A percentile compares a stretch with the other conserved stretches of the same genome.
These are phyloP conservation scores for Cystoderma amianthinum DNA, from an alignment of 768 basidiomycete genomes.

Conservation along the genomic window DNA sequence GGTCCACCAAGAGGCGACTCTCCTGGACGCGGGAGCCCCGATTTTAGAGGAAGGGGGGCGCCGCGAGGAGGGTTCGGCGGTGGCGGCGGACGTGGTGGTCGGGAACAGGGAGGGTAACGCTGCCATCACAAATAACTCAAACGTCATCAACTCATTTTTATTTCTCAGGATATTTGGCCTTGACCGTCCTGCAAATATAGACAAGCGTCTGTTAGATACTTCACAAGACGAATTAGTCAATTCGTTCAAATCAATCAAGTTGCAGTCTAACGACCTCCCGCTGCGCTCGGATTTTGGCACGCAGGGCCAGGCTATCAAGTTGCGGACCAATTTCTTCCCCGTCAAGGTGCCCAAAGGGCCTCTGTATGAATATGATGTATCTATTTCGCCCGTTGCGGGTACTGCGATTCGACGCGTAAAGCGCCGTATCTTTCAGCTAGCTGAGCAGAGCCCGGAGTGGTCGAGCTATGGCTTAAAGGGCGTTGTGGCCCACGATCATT, in stretches of 20 bases:
- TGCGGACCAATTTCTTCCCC: constrained; percentile 68
- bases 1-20: constrained; percentile 25
- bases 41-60: constrained; percentile 14
- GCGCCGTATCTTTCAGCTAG: constrained; percentile 55
- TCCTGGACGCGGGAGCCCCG: too few species aligned
- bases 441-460: constrained; percentile 48
- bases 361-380: constrained; percentile 57
- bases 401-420: constrained; percentile 47
- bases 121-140: neutral
- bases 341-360: constrained; percentile 41
- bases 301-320: constrained; percentile 34
- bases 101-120: constrained; percentile 31
- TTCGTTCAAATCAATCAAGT: constrained; percentile 21
- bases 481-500: constrained; percentile 49
- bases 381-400: constrained; percentile 42
- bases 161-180: constrained; percentile 31
- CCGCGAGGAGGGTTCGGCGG: constrained; percentile 19
- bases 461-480: constrained; percentile 38
- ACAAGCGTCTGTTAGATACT: constrained; percentile 32
- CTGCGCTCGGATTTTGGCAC: constrained; percentile 54
- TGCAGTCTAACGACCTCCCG: constrained; percentile 38
- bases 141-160: constrained; percentile 3
- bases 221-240: constrained; percentile 34
- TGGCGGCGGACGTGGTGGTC: constrained; percentile 21
- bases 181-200: constrained; percentile 28